Base-by-base conservation (phyloP, 2,329 filamentous ascomycete species). In the Lachnellula cervina region DNA sequence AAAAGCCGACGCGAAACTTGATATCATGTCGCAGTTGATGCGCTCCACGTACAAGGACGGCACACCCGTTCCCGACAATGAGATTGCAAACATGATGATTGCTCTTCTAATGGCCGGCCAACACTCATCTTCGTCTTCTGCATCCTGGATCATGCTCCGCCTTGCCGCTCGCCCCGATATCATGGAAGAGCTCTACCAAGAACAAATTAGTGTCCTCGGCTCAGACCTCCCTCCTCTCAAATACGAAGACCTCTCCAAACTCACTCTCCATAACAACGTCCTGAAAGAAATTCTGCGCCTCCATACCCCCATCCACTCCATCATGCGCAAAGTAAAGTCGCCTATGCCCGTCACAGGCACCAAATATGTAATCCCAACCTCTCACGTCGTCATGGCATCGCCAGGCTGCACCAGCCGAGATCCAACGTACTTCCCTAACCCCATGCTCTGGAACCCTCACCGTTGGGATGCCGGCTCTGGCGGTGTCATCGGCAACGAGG, bases 21-120 rank as follows among this genome's bases (percentile, higher is more conserved):
- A 96, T 73, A 95, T 96, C 80, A 91, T 96, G 73, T 91, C 88
- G 83, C 90, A 94, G 68, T 76, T 96, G 62, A 94, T 95, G 90
- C 84, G 83, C 64, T 90, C 86, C 65, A 80, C 77, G 23, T 96
- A 96, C 81, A 96, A 95, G 77, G 83, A 93, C 64, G 90, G 90
- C 64, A 84, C 77, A 40, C 78, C 78, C 5, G 80, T 95, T n/a
- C 87, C 90, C 16, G 90, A 96, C 68, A 80, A 87, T 66, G 90
- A 96, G 72, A 82, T 95, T 56, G 90, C 90, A 21, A 88, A 94
- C 74, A 93, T 96, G 82, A 93, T 96, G 89, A 96, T 96, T 72
- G 90, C 90, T 5, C 80, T 96, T 21, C 83, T 96, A 59, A 95
- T 96, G 90, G 90, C 89, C 57, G 90, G 90, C 54, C 90, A 96